These are phyloP conservation scores for Intubia oerlemansii DNA, from an alignment of 2,329 filamentous ascomycete species.

Conservation along the genomic window DNA sequence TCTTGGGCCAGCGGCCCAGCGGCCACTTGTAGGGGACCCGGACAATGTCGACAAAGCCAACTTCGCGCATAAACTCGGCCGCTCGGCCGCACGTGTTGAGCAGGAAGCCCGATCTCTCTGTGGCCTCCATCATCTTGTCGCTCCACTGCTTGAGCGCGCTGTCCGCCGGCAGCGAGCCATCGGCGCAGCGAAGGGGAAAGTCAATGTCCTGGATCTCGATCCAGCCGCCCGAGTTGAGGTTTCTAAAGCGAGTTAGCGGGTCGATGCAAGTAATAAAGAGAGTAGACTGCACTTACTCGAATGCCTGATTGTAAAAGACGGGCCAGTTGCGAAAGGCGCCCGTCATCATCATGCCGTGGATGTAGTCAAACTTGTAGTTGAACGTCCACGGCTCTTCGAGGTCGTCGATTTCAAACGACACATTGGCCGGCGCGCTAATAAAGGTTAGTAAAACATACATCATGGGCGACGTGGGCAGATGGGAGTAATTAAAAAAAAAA, in stretches of 20 bases:
- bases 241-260: too few relatives aligned
- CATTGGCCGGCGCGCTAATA: conserved; percentile 9
- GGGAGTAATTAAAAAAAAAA: neutral
- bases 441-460: neutral
- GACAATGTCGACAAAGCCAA: conserved; percentile 15
- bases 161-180: conserved; percentile 10
- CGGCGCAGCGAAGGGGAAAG: conserved; percentile 13
- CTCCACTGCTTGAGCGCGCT: conserved; percentile 11
- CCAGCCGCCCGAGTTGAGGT: conserved; percentile 7
- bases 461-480: neutral
- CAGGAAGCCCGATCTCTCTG: conserved; percentile 10
- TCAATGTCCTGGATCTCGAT: conserved; percentile 13
- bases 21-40: conserved; percentile 15
- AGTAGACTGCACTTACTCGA: conserved; percentile 6
- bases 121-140: conserved; percentile 13
- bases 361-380: conserved; percentile 11
- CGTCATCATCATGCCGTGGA: conserved; percentile 12
- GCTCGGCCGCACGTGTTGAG: conserved; percentile 12
- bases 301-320: conserved; percentile 9
- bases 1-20: conserved; percentile 17
- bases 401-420: conserved; percentile 11
- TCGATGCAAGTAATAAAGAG: too few relatives aligned
- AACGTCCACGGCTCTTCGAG: conserved; percentile 12
- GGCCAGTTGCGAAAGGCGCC: conserved; percentile 11
- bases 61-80: conserved; percentile 11